phyloP scores from a whole-genome alignment of 768 basidiomycete species.

The Myochromella boudieri region DNA sequence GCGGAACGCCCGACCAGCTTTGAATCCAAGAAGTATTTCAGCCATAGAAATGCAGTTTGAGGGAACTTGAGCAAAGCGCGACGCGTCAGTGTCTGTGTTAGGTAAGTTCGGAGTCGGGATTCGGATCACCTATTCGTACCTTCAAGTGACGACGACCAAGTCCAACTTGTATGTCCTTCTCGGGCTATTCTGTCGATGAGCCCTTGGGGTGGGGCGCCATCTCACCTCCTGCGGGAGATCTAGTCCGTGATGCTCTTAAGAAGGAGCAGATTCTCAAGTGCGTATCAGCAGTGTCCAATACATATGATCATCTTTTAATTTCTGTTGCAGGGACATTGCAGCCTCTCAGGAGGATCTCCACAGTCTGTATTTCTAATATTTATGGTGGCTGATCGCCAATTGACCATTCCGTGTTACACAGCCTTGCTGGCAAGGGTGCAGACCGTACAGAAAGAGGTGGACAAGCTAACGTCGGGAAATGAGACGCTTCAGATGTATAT shows the following conservation, averaged over 20 bases:
- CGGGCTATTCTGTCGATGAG: slow-evolving; percentile 39
- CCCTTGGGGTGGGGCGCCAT: slow-evolving; percentile 50
- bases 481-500: slow-evolving; percentile 87
- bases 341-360: slow-evolving; percentile 77
- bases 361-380: slow-evolving; percentile 42
- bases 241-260: slow-evolving; percentile 71
- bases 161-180: slow-evolving; percentile 41
- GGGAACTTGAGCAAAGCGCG: slow-evolving; percentile 26
- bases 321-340: slow-evolving; percentile 65
- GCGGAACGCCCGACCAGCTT: slow-evolving; percentile 76
- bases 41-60: slow-evolving; percentile 5
- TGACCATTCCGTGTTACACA: slow-evolving; percentile 27
- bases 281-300: slow-evolving; percentile 20
- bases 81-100: slow-evolving; percentile 41
- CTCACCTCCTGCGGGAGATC: slow-evolving; percentile 50
- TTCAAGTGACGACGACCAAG: slow-evolving; percentile 2
- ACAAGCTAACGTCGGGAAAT: slow-evolving; percentile 77
- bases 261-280: slow-evolving; percentile 82
- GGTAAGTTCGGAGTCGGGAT: slow-evolving; percentile 31
- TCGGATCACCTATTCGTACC: slow-evolving; percentile 13
- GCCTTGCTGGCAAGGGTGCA: slow-evolving; percentile 69
- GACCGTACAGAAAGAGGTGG: slow-evolving; percentile 73
- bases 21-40: slow-evolving; percentile 53
- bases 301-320: slow-evolving; percentile 1
- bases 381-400: background rate